Evolutionary conservation across 768 basidiomycete genomes (phyloP), one percentile per base, ranked within the genome.

Genomic region (Rhodosporidiobolus odoratus): DNA sequence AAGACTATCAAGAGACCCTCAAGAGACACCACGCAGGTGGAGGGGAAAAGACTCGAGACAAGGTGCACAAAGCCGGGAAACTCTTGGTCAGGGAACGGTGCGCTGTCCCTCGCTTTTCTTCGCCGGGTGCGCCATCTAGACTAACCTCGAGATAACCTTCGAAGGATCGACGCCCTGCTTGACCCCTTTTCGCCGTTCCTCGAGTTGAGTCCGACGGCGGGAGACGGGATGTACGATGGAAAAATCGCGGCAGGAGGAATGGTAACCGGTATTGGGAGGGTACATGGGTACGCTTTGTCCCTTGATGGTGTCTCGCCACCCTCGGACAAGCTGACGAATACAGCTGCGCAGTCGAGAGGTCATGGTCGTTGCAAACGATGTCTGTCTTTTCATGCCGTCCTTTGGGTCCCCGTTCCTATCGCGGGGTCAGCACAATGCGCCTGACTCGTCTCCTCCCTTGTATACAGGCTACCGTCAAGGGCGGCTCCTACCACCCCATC

Each of bases 281-380:
- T 75, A 2, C 60, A 61, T 45, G 75, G 75, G 75, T 73, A 34
- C 59, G 70, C 30, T 17, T 4, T 2, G 4, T 30, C 30, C 52
- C 15, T 10, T 32, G 34, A 27, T 30, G 4, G 2, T 13, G 3
- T 34, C 27, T n/a, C 25, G 16, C 10, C 6, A n/a, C 50, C 54
- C 43, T 47, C 59, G 32, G 4, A 37, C 76, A 19, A 6, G 58
- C 23, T 21, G n/a, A 13, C 23, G 34, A 56, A 47, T 84, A 87
- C 32, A 91, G 91, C 1, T 82, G 85, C 67, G n/a, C n/a, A n/a
- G n/a, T n/a, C n/a, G n/a, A n/a, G 90, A 94, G 79, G 93, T 91
- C 76, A 86, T 96, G 73, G 80, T 97, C 8, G 87, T 95, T 8
- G 89, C 91, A n/a, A 97, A 96, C 79, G 93, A 97, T 78, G 88